Base-by-base conservation (phyloP, 192 early-diverging fungal genomes). In the Mortierella alpina region DNA sequence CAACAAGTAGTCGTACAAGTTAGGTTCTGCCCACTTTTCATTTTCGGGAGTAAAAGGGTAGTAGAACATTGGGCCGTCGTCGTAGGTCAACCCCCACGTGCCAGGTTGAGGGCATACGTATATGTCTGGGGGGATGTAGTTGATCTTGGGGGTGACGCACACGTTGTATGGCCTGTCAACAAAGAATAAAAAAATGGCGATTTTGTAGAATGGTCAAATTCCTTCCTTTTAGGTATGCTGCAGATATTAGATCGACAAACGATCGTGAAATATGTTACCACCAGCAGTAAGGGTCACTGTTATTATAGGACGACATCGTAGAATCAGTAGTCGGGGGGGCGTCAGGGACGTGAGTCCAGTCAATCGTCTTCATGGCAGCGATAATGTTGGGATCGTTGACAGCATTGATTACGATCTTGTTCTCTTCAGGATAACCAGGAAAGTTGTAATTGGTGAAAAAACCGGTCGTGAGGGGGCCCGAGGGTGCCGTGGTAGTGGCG, bases 11-110 rank as follows among this genome's bases (percentile, higher is more conserved):
- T 85, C 63, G 52, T 85, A 85, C 18, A 85, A 52, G 23, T 82
- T 54, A 11, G 84, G 84, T 45, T 82, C 78, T 23, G 74, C 78
- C 66, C 67, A 77, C 22, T 49, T 20, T 39, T 68, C 71, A 10
- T 46, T 50, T 44, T 73, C 40, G 20, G 63, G 61, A 17, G 62
- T 69, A 44, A 57, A 51, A 23, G 71, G 53, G 39, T 31, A 50
- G 20, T 74, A 72, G 44, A 75, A 63, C n/a, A 80, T 70, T 51
- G 80, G 80, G 74, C 82, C 84, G 57, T 85, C 84, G 46, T 78
- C 64, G n/a, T n/a, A n/a, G n/a, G n/a, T n/a, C n/a, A n/a, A n/a
- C n/a, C n/a, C n/a, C n/a, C n/a, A n/a, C n/a, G 23, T 68, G 31
- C 72, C 83, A 23, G 59, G 55, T 9, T 58, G 70, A 49, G 83